Evolutionary conservation across 441 rosid genomes (phyloP).

Genomic region (Metrosideros polymorpha): DNA sequence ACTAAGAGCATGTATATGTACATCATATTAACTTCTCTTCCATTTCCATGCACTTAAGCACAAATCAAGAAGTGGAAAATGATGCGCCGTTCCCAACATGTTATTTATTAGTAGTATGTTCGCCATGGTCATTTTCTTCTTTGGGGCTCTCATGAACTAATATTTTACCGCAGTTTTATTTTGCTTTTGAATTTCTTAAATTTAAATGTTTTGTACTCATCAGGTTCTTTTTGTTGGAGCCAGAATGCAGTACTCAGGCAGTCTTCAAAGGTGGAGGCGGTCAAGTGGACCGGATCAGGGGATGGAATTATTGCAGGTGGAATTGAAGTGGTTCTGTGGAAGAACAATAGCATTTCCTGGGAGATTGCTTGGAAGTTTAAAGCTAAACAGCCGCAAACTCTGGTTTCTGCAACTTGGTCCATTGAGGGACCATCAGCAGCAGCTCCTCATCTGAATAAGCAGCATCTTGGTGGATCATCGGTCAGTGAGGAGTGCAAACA

Average conservation of each 20-base stretch:
- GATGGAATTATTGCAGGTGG: conserved; percentile 88
- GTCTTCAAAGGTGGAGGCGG: conserved; percentile 64
- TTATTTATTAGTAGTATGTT: background rate
- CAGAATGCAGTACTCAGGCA: conserved; percentile 84
- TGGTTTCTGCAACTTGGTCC: conserved; percentile 86
- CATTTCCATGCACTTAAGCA: background rate
- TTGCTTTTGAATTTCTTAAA: conserved; percentile 27
- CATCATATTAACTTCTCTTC: background rate
- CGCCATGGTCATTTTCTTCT: background rate
- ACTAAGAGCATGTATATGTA: background rate
- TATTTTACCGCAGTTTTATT: background rate
- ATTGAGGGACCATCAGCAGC: conserved; percentile 67
- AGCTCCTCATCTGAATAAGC: conserved; percentile 37
- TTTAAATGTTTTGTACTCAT: conserved; percentile 43
- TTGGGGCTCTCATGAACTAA: background rate
- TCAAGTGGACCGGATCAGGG: conserved; percentile 84
- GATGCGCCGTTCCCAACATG: background rate
- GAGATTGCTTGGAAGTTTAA: conserved; percentile 84
- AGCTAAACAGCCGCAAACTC: conserved; percentile 51
- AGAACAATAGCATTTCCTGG: conserved; percentile 65
- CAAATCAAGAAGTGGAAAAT: background rate
- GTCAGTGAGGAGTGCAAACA: conserved; percentile 25
- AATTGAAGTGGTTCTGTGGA: conserved; percentile 72
- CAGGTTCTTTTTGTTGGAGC: conserved; percentile 99
- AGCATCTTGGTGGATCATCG: conserved; percentile 16